Conservation (phyloP, 768 basidiomycete species). For the Cystofilobasidium bisporidii region DNA sequence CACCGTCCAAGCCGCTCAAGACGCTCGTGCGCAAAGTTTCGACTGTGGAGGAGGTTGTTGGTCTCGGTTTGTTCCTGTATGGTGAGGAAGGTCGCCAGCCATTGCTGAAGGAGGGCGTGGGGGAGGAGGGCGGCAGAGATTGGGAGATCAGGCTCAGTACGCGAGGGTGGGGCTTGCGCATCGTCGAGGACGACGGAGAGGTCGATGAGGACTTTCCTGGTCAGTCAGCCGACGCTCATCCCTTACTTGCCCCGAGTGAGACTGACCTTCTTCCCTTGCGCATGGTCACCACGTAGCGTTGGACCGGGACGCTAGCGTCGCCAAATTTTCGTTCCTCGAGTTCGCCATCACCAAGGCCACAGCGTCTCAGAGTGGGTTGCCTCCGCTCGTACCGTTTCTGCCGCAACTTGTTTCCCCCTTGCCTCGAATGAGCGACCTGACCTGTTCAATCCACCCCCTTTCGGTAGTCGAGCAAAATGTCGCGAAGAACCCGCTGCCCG, state of each 20-base stretch:
- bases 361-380: slow-evolving; percentile 40
- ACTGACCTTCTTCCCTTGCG: not conserved
- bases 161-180: slow-evolving; percentile 81
- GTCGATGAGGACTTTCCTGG: slow-evolving; percentile 98
- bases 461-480: slow-evolving; percentile 63
- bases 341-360: slow-evolving; percentile 76
- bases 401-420: too few relatives aligned
- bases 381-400: not conserved
- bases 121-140: slow-evolving; percentile 47
- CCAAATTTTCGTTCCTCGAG: slow-evolving; percentile 79
- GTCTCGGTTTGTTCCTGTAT: slow-evolving; percentile 69
- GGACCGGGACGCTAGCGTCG: slow-evolving; percentile 71
- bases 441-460: too few relatives aligned
- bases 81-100: slow-evolving; percentile 82
- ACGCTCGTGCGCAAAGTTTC: slow-evolving; percentile 76
- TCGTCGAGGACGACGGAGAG: slow-evolving; percentile 94
- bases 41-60: slow-evolving; percentile 89
- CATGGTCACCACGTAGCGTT: slow-evolving; percentile 57
- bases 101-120: slow-evolving; percentile 57
- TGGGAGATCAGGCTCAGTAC: slow-evolving; percentile 55
- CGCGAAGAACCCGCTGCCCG: slow-evolving; percentile 49
- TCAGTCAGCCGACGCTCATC: slow-evolving; percentile 44
- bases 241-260: not conserved
- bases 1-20: slow-evolving; percentile 52
- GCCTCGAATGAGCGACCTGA: too few relatives aligned